Base-by-base conservation (phyloP, 257 asterid genomes). In the Primulina eburnea region DNA sequence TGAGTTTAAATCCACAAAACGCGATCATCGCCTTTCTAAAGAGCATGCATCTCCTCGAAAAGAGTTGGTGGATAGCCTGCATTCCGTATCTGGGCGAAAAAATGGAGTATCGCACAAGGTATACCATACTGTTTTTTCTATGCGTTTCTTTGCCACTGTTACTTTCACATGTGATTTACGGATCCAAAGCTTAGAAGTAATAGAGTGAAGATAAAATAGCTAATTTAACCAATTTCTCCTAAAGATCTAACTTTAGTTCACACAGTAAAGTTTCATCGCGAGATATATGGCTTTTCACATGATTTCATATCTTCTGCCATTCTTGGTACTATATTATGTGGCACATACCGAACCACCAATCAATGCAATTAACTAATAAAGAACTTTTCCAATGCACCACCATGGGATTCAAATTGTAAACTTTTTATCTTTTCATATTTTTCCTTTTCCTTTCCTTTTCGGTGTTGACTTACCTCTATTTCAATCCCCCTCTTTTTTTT, bases 51-150 rank as follows among this genome's bases (percentile, higher is more conserved):
- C 76, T 58, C 73, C 73, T 0, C 69, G 71, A 1, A 73, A 66
- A 61, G 80, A 77, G 65, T 21, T 20, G 12, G 57, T 62, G n/a
- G 72, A 78, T n/a, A 78, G 78, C 62, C 84, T 83, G 30, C 75
- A 34, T 64, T 78, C 82, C 0, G 75, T 73, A 18, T 69, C 84
- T 71, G 81, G 78, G 67, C 74, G 73, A 17, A 85, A 64, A 65
- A 77, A 72, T 8, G 76, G 80, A 61, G 57, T 62, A 68, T 71
- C 32, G 37, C 55, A 67, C 71, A 80, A 82, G 85, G 89, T 85
- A 77, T 60, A 20, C 0, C 0, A 5, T 6, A 7, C 33, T 34
- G 60, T 50, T 18, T 40, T 57, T 5, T 12, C 29, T 10, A 30
- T 76, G 60, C 24, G 66, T 53, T 56, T 9, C 10, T 60, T 73